phyloP scores from a whole-genome alignment of 441 rosid species.

The Viola pubescens region DNA sequence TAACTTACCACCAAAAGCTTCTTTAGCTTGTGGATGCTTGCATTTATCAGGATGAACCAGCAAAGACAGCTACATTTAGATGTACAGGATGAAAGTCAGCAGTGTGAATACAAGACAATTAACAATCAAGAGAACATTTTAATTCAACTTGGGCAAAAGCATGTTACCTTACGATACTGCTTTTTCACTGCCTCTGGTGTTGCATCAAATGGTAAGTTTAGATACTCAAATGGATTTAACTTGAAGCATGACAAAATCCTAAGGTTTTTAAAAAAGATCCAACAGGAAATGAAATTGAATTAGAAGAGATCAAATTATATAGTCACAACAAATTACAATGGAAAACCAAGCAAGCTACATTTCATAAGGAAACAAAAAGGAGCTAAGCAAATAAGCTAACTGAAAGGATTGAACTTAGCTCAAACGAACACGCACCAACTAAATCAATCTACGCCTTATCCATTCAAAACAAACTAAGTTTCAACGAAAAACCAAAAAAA shows the following conservation, averaged over 20 bases:
- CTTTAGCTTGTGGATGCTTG: constrained; percentile 95
- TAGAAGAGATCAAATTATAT: constrained; percentile 7
- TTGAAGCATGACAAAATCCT: constrained; percentile 98
- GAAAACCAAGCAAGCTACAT: not conserved
- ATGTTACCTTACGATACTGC: constrained; percentile 85
- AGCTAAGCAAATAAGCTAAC: too few species aligned
- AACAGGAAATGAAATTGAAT: not conserved
- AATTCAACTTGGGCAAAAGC: constrained; percentile 1
- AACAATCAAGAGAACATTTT: not conserved
- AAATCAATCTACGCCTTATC: too few species aligned
- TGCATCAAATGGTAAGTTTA: constrained; percentile 67
- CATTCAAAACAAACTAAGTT: too few species aligned
- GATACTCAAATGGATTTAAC: constrained; percentile 86
- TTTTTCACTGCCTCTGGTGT: constrained; percentile 67
- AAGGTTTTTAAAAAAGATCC: constrained; percentile 6
- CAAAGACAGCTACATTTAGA: constrained; percentile 55
- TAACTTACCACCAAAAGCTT: constrained; percentile 78
- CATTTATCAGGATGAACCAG: constrained; percentile 98
- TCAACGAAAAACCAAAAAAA: not conserved
- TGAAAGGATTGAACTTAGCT: too few species aligned
- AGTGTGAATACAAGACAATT: not conserved
- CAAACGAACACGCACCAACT: too few species aligned
- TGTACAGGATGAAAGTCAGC: constrained; percentile 18
- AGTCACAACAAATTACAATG: not conserved
- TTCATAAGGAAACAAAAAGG: not conserved